phyloP scores from a whole-genome alignment of 2,329 filamentous ascomycete genomes.

The Trichoderma semiorbis region DNA sequence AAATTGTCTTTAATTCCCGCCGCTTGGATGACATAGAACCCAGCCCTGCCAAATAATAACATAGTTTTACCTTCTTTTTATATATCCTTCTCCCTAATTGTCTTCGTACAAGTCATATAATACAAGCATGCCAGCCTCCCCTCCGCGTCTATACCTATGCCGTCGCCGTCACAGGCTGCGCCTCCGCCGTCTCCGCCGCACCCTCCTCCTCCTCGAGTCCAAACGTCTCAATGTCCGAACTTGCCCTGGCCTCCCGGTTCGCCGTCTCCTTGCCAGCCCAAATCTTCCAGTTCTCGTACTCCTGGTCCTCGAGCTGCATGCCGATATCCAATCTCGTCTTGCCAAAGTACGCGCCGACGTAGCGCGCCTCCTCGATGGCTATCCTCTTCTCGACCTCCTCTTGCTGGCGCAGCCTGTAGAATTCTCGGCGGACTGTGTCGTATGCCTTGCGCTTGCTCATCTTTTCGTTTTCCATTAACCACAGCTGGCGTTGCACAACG shows the following conservation, averaged over 20 bases:
- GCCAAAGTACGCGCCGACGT: conserved; percentile 86
- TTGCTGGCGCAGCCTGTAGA: conserved; percentile 78
- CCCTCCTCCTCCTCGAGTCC: conserved; percentile 34
- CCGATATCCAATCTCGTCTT: conserved; percentile 70
- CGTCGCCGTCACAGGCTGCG: background rate
- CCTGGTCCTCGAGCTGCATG: conserved; percentile 75
- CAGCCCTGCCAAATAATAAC: background rate
- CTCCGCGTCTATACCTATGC: background rate
- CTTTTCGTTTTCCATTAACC: conserved; percentile 66
- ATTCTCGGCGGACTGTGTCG: conserved; percentile 82
- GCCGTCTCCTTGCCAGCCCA: conserved; percentile 62
- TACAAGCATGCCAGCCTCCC: background rate
- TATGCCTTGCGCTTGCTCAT: conserved; percentile 70
- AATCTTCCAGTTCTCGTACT: conserved; percentile 79
- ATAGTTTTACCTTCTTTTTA: background rate
- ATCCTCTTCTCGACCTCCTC: conserved; percentile 81
- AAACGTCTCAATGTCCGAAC: conserved; percentile 43
- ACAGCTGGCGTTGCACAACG: conserved; percentile 88
- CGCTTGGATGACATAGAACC: conserved; percentile 22
- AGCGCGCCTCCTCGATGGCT: conserved; percentile 80
- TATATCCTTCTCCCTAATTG: background rate
- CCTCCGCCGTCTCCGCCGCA: conserved; percentile 27
- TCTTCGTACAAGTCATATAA: conserved; percentile 20
- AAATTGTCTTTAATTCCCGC: conserved; percentile 40
- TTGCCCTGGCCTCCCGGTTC: conserved; percentile 38